Percentiles rank a stretch among this genome's conserved stretches.
These are phyloP conservation scores for Oemleria cerasiformis DNA, from an alignment of 306 rosid genomes.

Conservation along the genomic window DNA sequence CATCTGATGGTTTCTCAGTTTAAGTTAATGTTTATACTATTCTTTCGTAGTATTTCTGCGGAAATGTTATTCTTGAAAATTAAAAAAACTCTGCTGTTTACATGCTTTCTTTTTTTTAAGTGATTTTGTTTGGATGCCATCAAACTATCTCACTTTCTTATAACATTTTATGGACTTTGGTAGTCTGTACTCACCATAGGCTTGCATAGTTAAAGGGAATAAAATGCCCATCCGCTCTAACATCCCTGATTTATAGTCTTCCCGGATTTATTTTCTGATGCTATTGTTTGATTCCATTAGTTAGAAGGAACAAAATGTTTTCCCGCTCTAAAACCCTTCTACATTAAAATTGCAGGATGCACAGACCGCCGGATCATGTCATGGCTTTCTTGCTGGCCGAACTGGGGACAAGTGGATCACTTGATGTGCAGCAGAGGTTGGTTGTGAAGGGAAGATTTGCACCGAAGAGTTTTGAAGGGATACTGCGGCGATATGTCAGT, in stretches of 20 bases:
- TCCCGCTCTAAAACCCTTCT: background rate
- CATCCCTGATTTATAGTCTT: too few species aligned
- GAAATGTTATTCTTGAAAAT: background rate
- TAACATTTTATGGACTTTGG: too few species aligned
- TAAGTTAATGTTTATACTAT: background rate
- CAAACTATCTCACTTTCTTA: too few species aligned
- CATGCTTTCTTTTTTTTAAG: too few species aligned
- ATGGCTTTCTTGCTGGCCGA: constrained; percentile 95
- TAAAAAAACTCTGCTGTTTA: too few species aligned
- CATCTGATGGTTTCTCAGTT: background rate
- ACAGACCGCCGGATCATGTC: constrained; percentile 95
- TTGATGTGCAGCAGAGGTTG: constrained; percentile 92
- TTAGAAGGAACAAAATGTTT: background rate
- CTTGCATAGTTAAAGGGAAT: too few species aligned
- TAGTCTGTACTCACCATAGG: too few species aligned
- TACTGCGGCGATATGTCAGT: constrained; percentile 89
- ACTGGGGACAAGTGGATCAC: constrained; percentile 95
- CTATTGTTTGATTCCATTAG: background rate
- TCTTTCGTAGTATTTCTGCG: background rate
- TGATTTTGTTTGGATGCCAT: too few species aligned
- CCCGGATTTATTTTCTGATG: background rate
- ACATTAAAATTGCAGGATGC: constrained; percentile 54
- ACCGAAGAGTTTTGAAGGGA: constrained; percentile 95
- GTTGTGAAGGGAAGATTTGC: constrained; percentile 98
- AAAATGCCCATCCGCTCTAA: too few species aligned